Evolutionary conservation across 768 basidiomycete genomes (phyloP).

Genomic region (Suillus decipiens): DNA sequence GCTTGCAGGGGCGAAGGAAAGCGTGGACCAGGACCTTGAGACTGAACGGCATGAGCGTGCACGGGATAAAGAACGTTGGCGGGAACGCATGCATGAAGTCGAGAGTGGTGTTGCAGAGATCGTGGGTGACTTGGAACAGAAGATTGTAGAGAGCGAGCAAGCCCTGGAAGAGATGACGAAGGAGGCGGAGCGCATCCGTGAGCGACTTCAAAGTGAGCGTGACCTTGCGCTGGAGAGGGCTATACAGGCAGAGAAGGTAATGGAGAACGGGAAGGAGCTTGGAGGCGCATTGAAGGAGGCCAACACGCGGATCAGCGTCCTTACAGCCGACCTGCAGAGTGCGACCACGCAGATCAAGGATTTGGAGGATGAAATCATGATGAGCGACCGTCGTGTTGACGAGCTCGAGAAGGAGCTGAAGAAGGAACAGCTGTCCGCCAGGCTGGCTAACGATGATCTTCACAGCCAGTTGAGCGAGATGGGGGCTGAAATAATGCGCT

Average conservation of each 20-base stretch:
- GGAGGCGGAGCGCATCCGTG: slow-evolving; percentile 47
- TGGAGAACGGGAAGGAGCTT: slow-evolving; percentile 67
- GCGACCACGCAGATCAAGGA: slow-evolving; percentile 60
- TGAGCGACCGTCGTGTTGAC: slow-evolving; percentile 51
- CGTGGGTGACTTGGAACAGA: slow-evolving; percentile 62
- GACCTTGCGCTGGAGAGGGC: slow-evolving; percentile 60
- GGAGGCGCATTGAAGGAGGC: slow-evolving; percentile 68
- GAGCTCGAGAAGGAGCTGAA: slow-evolving; percentile 58
- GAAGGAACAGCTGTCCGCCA: slow-evolving; percentile 48
- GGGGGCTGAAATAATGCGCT: slow-evolving; percentile 30
- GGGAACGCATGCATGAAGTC: slow-evolving; percentile 68
- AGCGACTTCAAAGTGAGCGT: slow-evolving; percentile 50
- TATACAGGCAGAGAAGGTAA: slow-evolving; percentile 60
- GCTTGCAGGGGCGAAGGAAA: slow-evolving; percentile 47
- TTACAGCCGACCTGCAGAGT: slow-evolving; percentile 60
- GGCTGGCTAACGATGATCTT: slow-evolving; percentile 41
- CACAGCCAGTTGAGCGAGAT: slow-evolving; percentile 35
- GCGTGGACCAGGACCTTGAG: slow-evolving; percentile 47
- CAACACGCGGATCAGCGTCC: slow-evolving; percentile 56
- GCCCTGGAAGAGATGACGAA: slow-evolving; percentile 42
- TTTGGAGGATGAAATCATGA: slow-evolving; percentile 61
- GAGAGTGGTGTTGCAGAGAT: slow-evolving; percentile 70
- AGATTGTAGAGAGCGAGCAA: slow-evolving; percentile 53
- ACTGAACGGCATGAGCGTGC: slow-evolving; percentile 59
- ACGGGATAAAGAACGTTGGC: slow-evolving; percentile 70